Evolutionary conservation across 2,329 filamentous ascomycete genomes (phyloP).

Genomic region (Aureobasidium sp.): DNA sequence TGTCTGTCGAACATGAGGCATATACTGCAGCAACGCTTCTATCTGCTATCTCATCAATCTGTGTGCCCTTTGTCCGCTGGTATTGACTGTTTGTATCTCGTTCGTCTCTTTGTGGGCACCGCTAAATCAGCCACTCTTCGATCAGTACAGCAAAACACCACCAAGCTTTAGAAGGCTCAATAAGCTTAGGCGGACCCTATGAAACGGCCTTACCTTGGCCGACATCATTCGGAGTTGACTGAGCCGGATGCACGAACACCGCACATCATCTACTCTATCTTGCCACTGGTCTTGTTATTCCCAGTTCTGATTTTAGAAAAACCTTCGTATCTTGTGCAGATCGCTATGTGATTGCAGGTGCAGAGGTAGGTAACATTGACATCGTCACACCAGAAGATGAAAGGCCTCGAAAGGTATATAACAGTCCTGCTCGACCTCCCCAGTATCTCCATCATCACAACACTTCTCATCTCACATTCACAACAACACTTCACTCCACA

Average conservation of each 20-base stretch:
- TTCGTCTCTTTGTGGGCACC: too few species aligned
- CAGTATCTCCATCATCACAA: constrained; percentile 8
- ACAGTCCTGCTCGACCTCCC: constrained; percentile 2
- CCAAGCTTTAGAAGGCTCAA: constrained; percentile 3
- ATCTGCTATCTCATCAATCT: too few species aligned
- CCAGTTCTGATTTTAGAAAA: constrained; percentile 10
- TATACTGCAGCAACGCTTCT: background rate
- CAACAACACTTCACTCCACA: background rate
- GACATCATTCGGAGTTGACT: constrained; percentile 2
- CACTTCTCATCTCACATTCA: background rate
- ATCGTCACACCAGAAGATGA: background rate
- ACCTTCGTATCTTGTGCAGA: constrained; percentile 9
- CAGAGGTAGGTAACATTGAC: constrained; percentile 1
- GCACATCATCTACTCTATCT: constrained; percentile 9
- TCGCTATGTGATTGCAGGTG: background rate
- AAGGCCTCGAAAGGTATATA: background rate
- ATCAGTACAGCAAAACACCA: background rate
- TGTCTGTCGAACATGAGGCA: too few species aligned
- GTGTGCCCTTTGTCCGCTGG: too few species aligned
- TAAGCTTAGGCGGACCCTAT: constrained; percentile 5
- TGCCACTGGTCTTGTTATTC: background rate
- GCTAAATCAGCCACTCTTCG: background rate
- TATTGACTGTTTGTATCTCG: background rate
- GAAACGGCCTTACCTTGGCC: constrained; percentile 10
- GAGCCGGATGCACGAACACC: background rate